A percentile compares a stretch with the other conserved stretches of the same genome.
These are phyloP conservation scores for Scytalidium lignicola DNA, from an alignment of 2,329 filamentous ascomycete genomes.

Conservation along the genomic window DNA sequence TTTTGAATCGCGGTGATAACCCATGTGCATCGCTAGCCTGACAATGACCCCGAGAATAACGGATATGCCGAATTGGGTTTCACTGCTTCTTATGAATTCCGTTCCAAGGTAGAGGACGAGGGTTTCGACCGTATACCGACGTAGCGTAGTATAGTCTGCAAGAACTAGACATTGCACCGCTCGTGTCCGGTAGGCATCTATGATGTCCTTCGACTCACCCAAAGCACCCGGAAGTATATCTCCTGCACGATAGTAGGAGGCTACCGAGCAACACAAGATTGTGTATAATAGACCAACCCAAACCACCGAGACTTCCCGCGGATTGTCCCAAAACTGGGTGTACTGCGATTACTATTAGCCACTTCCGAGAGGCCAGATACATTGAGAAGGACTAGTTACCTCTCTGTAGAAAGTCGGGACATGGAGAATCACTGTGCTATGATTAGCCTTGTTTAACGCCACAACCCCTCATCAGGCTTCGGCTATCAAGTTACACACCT, in stretches of 20 bases:
- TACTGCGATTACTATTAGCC: slow-evolving; percentile 12
- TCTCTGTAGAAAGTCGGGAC: slow-evolving; percentile 8
- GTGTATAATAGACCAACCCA: slow-evolving; percentile 45
- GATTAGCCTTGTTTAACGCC: not conserved
- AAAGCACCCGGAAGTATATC: slow-evolving; percentile 10
- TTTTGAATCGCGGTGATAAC: slow-evolving; percentile 48
- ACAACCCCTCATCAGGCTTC: not conserved
- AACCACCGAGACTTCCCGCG: slow-evolving; percentile 30
- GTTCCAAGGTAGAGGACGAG: slow-evolving; percentile 47
- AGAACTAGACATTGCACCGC: slow-evolving; percentile 44
- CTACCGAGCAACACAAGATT: slow-evolving; percentile 11
- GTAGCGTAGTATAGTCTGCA: slow-evolving; percentile 44
- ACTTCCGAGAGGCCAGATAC: no score
- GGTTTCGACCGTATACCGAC: slow-evolving; percentile 41
- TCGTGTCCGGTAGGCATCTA: slow-evolving; percentile 42
- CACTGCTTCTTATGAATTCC: slow-evolving; percentile 44
- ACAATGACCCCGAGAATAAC: slow-evolving; percentile 44
- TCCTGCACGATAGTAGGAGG: no score
- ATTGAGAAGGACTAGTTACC: slow-evolving; percentile 20
- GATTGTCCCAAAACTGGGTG: slow-evolving; percentile 18
- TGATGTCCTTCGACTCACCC: slow-evolving; percentile 38
- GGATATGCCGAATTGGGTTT: slow-evolving; percentile 48
- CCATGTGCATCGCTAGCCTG: slow-evolving; percentile 52
- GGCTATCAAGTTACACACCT: no score
- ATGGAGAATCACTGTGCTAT: no score